phyloP scores from a whole-genome alignment of 2,329 filamentous ascomycete species.

The Lachnellula arida region DNA sequence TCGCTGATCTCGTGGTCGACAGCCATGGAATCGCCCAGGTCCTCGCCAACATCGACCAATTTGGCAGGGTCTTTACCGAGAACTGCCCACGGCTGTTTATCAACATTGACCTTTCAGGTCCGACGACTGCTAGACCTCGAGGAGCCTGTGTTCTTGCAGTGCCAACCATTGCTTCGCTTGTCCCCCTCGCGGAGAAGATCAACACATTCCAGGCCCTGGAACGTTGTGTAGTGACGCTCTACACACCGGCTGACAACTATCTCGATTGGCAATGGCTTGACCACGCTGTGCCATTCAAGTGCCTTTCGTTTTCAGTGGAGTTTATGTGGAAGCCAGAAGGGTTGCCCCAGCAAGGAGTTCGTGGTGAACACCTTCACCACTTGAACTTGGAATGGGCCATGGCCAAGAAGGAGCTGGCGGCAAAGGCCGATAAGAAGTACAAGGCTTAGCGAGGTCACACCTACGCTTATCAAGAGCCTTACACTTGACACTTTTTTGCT shows the following conservation, averaged over 20 bases:
- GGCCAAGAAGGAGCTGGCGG: neutral
- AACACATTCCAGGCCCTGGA: neutral
- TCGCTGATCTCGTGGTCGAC: neutral
- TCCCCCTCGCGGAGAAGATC: neutral
- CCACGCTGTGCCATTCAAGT: neutral
- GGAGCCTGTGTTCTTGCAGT: neutral
- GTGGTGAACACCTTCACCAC: neutral
- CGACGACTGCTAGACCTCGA: neutral
- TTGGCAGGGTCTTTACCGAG: neutral
- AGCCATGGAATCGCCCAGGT: neutral
- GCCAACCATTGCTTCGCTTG: neutral
- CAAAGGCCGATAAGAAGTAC: neutral
- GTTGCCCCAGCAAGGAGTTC: neutral
- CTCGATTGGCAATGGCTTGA: neutral
- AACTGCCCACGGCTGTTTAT: neutral
- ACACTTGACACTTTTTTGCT: too few species aligned
- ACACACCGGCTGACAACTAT: neutral
- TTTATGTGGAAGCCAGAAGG: too few species aligned
- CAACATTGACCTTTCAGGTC: neutral
- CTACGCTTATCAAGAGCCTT: too few species aligned
- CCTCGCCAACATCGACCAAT: neutral
- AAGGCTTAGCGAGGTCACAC: too few species aligned
- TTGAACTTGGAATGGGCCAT: neutral
- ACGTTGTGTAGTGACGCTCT: neutral
- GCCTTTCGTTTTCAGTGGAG: fast-evolving